Evolutionary conservation across 768 basidiomycete genomes (phyloP).

Genomic region (Boletus speciosus): DNA sequence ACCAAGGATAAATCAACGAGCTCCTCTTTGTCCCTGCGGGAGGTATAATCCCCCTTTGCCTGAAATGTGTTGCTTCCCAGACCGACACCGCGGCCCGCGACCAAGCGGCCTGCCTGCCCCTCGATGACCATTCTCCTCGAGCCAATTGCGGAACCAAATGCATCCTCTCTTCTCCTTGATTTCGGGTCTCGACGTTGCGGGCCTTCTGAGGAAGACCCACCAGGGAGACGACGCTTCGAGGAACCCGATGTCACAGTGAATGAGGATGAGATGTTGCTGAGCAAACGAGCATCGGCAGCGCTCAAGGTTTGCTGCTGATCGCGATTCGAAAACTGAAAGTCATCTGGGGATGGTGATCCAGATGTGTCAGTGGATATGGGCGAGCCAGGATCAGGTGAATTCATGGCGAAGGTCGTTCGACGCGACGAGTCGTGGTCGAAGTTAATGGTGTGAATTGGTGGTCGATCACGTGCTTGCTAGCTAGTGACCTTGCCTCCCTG

Average conservation of each 20-base stretch:
- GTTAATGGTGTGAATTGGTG: neutral
- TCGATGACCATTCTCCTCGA: constrained; percentile 25
- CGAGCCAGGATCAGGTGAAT: constrained; percentile 37
- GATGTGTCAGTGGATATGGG: constrained; percentile 37
- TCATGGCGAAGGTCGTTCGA: constrained; percentile 23
- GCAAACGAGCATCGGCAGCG: constrained; percentile 19
- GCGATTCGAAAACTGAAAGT: constrained; percentile 29
- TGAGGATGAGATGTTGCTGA: constrained; percentile 17
- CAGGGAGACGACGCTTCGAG: constrained; percentile 52
- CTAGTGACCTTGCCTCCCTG: no score
- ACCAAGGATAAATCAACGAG: constrained; percentile 48
- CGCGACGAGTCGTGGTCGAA: neutral
- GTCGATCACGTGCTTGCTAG: constrained; percentile 18
- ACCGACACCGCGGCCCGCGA: constrained; percentile 2
- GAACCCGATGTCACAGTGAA: constrained; percentile 27
- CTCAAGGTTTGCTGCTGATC: constrained; percentile 28
- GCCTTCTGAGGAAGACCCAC: constrained; percentile 41
- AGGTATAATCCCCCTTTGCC: constrained; percentile 35
- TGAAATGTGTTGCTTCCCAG: constrained; percentile 20
- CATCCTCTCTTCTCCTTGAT: constrained; percentile 47
- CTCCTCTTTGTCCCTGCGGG: constrained; percentile 55
- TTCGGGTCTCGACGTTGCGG: constrained; percentile 49
- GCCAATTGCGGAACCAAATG: constrained; percentile 20
- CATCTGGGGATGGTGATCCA: constrained; percentile 36
- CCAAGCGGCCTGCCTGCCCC: constrained; percentile 15